phyloP scores from a whole-genome alignment of 139 green algal species.

The Dunaliella sp. region DNA sequence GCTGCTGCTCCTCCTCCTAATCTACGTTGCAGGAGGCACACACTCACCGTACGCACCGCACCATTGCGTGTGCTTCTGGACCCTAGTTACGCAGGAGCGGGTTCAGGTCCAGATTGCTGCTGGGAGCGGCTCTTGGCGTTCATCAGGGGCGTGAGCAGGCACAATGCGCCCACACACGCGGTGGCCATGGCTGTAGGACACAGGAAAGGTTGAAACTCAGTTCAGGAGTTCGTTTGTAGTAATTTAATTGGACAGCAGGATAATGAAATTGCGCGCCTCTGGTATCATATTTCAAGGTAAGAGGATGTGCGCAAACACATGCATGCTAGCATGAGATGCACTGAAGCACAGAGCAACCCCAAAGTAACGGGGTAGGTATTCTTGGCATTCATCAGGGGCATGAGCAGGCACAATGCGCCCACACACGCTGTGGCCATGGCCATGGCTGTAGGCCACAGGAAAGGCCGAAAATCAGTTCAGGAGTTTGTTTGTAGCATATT shows the following conservation, averaged over 20 bases:
- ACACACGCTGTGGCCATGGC: constrained; percentile 39
- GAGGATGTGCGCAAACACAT: background rate
- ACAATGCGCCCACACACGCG: constrained; percentile 41
- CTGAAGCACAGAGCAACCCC: too few species aligned
- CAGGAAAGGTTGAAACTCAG: background rate
- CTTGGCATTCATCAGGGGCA: constrained; percentile 38
- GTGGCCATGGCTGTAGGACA: constrained; percentile 28
- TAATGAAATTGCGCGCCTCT: background rate
- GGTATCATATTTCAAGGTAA: too few species aligned
- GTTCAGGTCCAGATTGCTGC: too few species aligned
- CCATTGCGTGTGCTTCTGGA: too few species aligned
- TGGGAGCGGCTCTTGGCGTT: constrained; percentile 40
- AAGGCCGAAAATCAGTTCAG: too few species aligned
- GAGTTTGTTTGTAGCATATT: background rate
- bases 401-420: constrained; percentile 44
- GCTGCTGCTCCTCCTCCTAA: too few species aligned
- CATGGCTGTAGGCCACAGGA: constrained; percentile 24
- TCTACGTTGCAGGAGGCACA: too few species aligned
- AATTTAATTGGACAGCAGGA: background rate
- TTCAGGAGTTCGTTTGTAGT: background rate
- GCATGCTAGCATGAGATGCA: too few species aligned
- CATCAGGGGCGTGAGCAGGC: constrained; percentile 47
- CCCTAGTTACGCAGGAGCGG: too few species aligned
- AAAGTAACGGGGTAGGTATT: too few species aligned
- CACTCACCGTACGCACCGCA: too few species aligned